Percentiles rank a stretch among this genome's conserved stretches.
Evolutionary conservation across 2,329 filamentous ascomycete genomes (phyloP).

Genomic region (Aspergillus alliaceus): DNA sequence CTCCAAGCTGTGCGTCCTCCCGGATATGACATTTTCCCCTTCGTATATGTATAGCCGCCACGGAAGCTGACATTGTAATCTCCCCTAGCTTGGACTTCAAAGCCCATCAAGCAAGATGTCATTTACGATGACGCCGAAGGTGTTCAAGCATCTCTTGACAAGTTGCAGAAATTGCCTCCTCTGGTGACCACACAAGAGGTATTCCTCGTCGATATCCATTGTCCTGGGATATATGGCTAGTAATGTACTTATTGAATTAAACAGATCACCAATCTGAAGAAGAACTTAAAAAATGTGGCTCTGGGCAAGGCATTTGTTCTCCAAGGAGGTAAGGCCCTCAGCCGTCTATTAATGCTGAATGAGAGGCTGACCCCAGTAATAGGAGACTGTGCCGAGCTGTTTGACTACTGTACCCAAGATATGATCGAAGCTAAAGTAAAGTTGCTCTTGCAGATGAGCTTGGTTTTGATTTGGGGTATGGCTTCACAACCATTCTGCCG

Average conservation of each 20-base stretch:
- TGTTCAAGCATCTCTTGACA: slow-evolving; percentile 40
- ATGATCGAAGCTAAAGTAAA: slow-evolving; percentile 97
- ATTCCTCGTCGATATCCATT: neutral
- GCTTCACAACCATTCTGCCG: slow-evolving; percentile 39
- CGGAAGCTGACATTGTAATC: neutral
- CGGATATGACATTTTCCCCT: neutral
- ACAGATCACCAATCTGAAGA: slow-evolving; percentile 72
- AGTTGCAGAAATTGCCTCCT: slow-evolving; percentile 47
- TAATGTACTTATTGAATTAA: too few relatives aligned
- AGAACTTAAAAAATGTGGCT: slow-evolving; percentile 79
- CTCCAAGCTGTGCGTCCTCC: slow-evolving; percentile 16
- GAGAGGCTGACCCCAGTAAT: neutral
- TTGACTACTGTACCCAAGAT: slow-evolving; percentile 88
- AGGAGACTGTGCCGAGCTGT: slow-evolving; percentile 89
- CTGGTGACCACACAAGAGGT: slow-evolving; percentile 49
- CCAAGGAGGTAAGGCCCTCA: slow-evolving; percentile 79
- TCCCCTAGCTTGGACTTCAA: slow-evolving; percentile 22
- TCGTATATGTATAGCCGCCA: neutral
- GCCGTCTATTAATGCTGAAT: too few relatives aligned
- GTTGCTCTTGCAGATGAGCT: slow-evolving; percentile 91
- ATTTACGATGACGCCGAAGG: slow-evolving; percentile 45
- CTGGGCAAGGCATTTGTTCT: slow-evolving; percentile 88
- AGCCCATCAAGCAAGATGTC: slow-evolving; percentile 27
- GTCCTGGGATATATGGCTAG: too few relatives aligned
- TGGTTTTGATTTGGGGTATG: slow-evolving; percentile 84